Evolutionary conservation across 495 filamentous ascomycete genomes (phyloP).

Genomic region (Cryomyces minteri): DNA sequence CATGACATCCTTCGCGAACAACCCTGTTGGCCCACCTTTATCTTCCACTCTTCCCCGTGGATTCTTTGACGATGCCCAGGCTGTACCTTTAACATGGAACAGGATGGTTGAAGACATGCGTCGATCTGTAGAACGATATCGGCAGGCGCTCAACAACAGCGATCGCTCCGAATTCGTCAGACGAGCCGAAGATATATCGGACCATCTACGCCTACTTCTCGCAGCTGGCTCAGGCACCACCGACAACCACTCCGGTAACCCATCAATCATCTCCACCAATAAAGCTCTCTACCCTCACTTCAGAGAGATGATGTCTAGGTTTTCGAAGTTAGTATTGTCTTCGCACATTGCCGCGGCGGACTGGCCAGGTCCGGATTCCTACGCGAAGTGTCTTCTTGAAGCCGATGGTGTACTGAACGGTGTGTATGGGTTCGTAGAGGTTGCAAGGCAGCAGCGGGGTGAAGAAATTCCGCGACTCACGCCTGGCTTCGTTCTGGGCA

Average conservation of each 20-base stretch:
- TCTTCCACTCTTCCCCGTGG: constrained; percentile 50
- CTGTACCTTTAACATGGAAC: constrained; percentile 68
- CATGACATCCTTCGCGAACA: constrained; percentile 46
- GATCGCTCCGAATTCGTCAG: constrained; percentile 80
- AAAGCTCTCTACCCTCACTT: constrained; percentile 94
- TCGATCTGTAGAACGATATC: constrained; percentile 67
- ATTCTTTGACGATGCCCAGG: constrained; percentile 69
- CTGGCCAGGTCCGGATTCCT: constrained; percentile 70
- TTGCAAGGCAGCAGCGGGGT: constrained; percentile 77
- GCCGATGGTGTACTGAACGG: constrained; percentile 87
- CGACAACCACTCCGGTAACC: constrained; percentile 95
- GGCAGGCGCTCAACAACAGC: constrained; percentile 61
- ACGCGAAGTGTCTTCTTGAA: constrained; percentile 85
- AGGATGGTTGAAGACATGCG: constrained; percentile 81
- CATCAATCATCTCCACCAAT: constrained; percentile 83
- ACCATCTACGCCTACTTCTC: constrained; percentile 83
- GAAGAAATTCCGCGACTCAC: constrained; percentile 77
- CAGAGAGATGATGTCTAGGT: constrained; percentile 98
- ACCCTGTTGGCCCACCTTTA: constrained; percentile 34
- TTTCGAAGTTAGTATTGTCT: constrained; percentile 92
- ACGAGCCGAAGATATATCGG: constrained; percentile 89
- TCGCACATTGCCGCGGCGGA: constrained; percentile 96
- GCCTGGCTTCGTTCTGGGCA: constrained; percentile 80
- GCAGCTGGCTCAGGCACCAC: constrained; percentile 91
- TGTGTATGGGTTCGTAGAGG: constrained; percentile 88